Evolutionary conservation across 768 basidiomycete genomes (phyloP).

Genomic region (Leucogyrophana mollusca): DNA sequence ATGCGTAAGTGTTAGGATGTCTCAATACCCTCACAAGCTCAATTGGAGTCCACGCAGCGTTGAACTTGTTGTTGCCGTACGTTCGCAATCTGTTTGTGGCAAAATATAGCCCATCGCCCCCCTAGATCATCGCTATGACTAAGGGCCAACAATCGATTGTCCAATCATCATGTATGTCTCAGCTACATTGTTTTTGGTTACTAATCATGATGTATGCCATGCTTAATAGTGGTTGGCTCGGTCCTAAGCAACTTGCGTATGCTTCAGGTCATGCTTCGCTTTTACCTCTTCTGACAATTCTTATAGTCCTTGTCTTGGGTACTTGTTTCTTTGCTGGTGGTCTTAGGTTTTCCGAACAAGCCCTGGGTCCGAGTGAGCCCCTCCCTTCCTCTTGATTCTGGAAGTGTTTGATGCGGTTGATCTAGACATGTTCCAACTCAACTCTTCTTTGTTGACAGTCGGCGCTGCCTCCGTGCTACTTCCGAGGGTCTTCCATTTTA

Average conservation of each 20-base stretch:
- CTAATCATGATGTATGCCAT: not conserved
- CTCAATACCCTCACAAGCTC: too few species aligned
- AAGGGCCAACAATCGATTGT: conserved; percentile 78
- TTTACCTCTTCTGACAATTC: not conserved
- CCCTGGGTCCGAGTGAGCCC: conserved; percentile 54
- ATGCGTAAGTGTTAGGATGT: conserved; percentile 38
- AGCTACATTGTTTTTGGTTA: not conserved
- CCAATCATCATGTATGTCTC: conserved; percentile 60
- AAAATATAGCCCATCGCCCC: not conserved
- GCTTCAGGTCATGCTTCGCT: too few species aligned
- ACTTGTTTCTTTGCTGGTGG: conserved; percentile 84
- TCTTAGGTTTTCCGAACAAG: conserved; percentile 65
- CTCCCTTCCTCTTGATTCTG: too few species aligned
- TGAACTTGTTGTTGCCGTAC: conserved; percentile 61
- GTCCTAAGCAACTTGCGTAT: conserved; percentile 69
- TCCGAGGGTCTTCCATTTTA: conserved; percentile 73
- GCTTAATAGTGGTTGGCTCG: conserved; percentile 60
- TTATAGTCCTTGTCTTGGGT: conserved; percentile 65
- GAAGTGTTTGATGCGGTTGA: too few species aligned
- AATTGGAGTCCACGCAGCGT: too few species aligned
- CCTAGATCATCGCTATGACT: conserved; percentile 65
- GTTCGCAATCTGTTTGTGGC: conserved; percentile 19
- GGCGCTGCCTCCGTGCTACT: conserved; percentile 67
- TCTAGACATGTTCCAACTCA: conserved; percentile 46
- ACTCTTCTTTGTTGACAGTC: conserved; percentile 63